These are phyloP conservation scores for Umbelopsis sp. DNA, from an alignment of 371 early-diverging fungal genomes.

Conservation along the genomic window DNA sequence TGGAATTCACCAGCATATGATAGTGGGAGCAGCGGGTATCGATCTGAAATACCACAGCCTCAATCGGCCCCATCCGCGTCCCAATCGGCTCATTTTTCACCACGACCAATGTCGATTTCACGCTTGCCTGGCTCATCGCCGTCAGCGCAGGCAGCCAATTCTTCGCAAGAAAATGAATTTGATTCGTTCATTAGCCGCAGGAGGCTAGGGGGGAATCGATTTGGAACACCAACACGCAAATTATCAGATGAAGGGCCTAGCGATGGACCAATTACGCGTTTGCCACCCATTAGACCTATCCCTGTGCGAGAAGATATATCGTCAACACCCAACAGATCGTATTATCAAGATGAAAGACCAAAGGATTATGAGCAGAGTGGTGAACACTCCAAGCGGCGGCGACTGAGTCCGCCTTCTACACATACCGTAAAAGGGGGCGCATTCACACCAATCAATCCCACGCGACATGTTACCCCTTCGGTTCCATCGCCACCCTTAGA, in stretches of 20 bases:
- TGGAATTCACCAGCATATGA: slow-evolving; percentile 4
- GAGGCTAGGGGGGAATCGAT: slow-evolving; percentile 16
- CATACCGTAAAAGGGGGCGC: slow-evolving; percentile 9
- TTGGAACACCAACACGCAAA: slow-evolving; percentile 6
- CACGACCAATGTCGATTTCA: slow-evolving; percentile 2
- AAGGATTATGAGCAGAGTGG: not conserved
- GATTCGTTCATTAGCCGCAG: slow-evolving; percentile 16
- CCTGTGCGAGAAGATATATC: slow-evolving; percentile 2
- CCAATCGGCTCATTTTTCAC: slow-evolving; percentile 3
- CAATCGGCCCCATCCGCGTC: not conserved
- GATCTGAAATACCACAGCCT: not conserved
- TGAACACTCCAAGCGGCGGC: not conserved
- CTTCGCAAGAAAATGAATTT: slow-evolving; percentile 14
- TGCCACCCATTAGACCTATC: slow-evolving; percentile 10
- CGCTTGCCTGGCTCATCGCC: not conserved
- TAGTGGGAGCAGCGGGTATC: not conserved
- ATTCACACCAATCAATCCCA: slow-evolving; percentile 11
- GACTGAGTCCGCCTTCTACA: slow-evolving; percentile 3
- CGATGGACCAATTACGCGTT: not conserved
- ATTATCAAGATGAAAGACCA: slow-evolving; percentile 13
- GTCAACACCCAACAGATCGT: not conserved
- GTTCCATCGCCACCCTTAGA: slow-evolving; percentile 11
- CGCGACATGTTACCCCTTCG: not conserved
- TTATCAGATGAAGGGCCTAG: slow-evolving; percentile 3
- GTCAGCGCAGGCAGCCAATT: not conserved